phyloP scores from a whole-genome alignment of 441 rosid species.

The Biscutella auriculata region DNA sequence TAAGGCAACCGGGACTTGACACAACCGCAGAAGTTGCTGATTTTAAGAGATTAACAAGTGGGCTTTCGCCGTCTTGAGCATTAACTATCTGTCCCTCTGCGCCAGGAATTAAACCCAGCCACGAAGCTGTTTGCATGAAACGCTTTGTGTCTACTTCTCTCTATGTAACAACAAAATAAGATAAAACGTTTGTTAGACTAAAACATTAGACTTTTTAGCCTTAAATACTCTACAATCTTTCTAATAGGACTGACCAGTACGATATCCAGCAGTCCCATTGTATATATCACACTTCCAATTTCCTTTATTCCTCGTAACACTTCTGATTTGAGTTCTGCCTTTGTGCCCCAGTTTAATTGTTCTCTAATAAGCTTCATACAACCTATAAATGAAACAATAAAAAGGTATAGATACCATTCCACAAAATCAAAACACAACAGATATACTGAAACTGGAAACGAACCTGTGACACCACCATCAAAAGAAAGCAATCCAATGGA shows the following conservation, averaged over 20 bases:
- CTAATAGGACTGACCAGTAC: conserved; percentile 61
- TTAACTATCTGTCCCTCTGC: conserved; percentile 79
- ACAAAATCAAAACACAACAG: neutral
- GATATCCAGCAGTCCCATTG: conserved; percentile 94
- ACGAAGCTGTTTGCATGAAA: conserved; percentile 94
- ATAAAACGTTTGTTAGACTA: neutral
- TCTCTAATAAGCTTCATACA: conserved; percentile 94
- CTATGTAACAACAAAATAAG: conserved; percentile 26
- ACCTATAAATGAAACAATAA: conserved; percentile 33
- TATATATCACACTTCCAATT: conserved; percentile 89
- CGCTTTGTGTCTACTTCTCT: conserved; percentile 80
- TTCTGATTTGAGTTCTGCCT: conserved; percentile 85
- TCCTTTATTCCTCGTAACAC: conserved; percentile 90
- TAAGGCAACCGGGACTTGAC: conserved; percentile 66
- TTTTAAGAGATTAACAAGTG: conserved; percentile 81
- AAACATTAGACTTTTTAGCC: neutral
- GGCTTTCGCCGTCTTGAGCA: conserved; percentile 76
- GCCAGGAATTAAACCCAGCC: conserved; percentile 85
- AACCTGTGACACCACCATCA: conserved; percentile 95
- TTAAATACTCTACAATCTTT: neutral
- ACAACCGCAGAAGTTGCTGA: conserved; percentile 71
- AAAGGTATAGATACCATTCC: neutral
- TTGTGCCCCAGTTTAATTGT: conserved; percentile 82
- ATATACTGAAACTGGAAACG: neutral
- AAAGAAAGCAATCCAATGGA: conserved; percentile 94